These are phyloP conservation scores for Rubroboletus pulcherrimus DNA, from an alignment of 768 basidiomycete genomes.

Conservation along the genomic window DNA sequence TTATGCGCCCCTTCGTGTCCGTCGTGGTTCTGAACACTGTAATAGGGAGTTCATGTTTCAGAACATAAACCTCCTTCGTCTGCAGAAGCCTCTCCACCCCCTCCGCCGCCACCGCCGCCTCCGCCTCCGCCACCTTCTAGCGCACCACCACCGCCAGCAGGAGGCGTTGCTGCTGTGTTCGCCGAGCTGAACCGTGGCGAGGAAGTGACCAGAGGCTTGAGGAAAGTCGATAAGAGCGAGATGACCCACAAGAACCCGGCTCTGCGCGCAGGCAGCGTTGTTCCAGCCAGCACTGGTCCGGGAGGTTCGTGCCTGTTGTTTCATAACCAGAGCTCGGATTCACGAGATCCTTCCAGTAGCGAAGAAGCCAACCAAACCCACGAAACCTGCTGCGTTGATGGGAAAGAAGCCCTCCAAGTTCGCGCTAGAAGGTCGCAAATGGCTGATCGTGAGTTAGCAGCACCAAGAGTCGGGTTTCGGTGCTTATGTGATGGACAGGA, in stretches of 20 bases:
- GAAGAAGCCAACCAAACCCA: constrained; percentile 75
- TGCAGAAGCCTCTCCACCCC: constrained; percentile 30
- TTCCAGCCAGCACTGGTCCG: constrained; percentile 39
- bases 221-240: constrained; percentile 93
- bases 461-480: background rate
- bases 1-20: background rate
- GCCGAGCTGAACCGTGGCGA: constrained; percentile 88
- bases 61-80: constrained; percentile 44
- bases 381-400: constrained; percentile 77
- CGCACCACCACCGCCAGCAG: constrained; percentile 38
- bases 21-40: background rate
- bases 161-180: constrained; percentile 77
- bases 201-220: constrained; percentile 83
- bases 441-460: constrained; percentile 68
- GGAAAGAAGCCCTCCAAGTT: constrained; percentile 93
- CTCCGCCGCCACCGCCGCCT: constrained; percentile 56
- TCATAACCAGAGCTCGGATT: background rate
- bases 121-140: constrained; percentile 40
- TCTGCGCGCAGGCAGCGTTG: constrained; percentile 55
- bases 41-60: constrained; percentile 54
- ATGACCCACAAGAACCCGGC: constrained; percentile 99
- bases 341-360: constrained; percentile 22
- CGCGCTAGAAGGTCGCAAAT: constrained; percentile 87
- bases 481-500: constrained; percentile 51
- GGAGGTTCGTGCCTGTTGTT: constrained; percentile 31